phyloP scores from a whole-genome alignment of 169 alveolate species.

The Neospora caninum region DNA sequence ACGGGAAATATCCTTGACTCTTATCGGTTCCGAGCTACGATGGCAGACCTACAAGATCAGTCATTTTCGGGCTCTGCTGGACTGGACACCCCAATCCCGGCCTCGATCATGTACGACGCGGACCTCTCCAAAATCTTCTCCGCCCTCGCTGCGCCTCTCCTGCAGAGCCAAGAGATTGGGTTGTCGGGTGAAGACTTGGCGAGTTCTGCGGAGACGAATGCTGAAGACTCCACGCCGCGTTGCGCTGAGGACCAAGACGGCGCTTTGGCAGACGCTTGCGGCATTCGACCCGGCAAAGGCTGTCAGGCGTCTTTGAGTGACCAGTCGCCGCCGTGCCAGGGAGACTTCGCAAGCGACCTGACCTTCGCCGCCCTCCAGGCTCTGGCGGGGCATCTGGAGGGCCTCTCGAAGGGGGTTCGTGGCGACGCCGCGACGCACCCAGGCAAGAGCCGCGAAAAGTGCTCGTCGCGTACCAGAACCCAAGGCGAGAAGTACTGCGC shows the following conservation, averaged over 20 bases:
- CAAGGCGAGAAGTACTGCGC: too few species aligned
- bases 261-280: too few species aligned
- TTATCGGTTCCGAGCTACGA: not conserved
- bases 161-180: not conserved
- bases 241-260: too few species aligned
- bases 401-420: not conserved
- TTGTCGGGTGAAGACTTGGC: not conserved
- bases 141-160: not conserved
- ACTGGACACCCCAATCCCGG: not conserved
- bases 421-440: too few species aligned
- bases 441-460: too few species aligned
- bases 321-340: not conserved
- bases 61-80: not conserved
- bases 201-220: not conserved
- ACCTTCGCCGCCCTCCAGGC: not conserved
- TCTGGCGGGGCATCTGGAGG: not conserved
- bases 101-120: not conserved
- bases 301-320: too few species aligned
- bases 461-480: too few species aligned
- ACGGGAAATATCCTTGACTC: too few species aligned
- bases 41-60: not conserved
- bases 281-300: too few species aligned
- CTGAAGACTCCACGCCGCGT: not conserved
- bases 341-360: not conserved
- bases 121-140: not conserved